Evolutionary conservation across 139 green algal genomes (phyloP).

Genomic region (Chlamydomonas sphaeroides): DNA sequence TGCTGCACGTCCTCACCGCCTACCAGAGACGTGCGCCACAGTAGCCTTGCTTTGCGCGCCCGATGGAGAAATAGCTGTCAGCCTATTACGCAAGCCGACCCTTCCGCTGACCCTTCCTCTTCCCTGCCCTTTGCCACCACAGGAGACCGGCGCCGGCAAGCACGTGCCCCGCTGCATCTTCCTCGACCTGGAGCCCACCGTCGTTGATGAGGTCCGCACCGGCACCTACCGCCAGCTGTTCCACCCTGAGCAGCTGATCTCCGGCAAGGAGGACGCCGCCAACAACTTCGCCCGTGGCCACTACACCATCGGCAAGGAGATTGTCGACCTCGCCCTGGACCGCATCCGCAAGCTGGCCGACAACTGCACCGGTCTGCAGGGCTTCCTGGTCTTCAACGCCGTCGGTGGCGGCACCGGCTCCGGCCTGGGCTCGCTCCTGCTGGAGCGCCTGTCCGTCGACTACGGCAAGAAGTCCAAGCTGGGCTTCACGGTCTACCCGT

Average conservation of each 20-base stretch:
- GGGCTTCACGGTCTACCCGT: conserved; percentile 97
- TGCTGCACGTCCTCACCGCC: too few species aligned
- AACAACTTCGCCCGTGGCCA: conserved; percentile 83
- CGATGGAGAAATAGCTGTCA: too few species aligned
- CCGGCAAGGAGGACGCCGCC: conserved; percentile 88
- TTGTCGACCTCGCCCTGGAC: conserved; percentile 92
- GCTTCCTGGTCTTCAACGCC: conserved; percentile 98
- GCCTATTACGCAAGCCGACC: too few species aligned
- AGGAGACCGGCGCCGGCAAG: conserved; percentile 95
- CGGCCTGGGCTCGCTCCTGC: conserved; percentile 94
- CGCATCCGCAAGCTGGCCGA: conserved; percentile 97
- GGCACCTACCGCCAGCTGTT: conserved; percentile 98
- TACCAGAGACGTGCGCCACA: too few species aligned
- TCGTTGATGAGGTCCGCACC: conserved; percentile 96
- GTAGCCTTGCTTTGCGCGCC: too few species aligned
- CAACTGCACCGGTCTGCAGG: conserved; percentile 97
- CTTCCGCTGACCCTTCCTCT: too few species aligned
- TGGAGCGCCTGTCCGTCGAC: conserved; percentile 97
- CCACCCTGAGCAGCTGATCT: conserved; percentile 98
- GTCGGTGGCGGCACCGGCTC: conserved; percentile 96
- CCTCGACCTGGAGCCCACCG: conserved; percentile 96
- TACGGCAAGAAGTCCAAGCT: conserved; percentile 99
- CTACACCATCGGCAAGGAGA: conserved; percentile 97
- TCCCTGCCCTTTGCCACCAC: too few species aligned
- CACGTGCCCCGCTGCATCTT: conserved; percentile 93